Evolutionary conservation across 2,329 filamentous ascomycete genomes (phyloP), one percentile per base, ranked within the genome.

Genomic region (Aspergillus flavus): DNA sequence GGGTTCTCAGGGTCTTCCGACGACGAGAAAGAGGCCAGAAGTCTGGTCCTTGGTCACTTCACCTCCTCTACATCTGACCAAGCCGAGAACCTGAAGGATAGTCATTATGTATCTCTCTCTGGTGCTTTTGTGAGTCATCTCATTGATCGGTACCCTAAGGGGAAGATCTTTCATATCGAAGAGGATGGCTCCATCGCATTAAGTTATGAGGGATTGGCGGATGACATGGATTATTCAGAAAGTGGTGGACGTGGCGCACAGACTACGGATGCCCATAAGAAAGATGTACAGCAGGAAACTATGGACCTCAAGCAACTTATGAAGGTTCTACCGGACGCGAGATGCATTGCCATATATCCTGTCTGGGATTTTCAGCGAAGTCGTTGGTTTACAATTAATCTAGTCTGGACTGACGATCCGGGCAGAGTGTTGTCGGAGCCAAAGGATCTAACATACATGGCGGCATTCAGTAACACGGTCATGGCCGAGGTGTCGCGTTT

Each of bases 281-380:
- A 63, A 7, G 60, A 66, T 10, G 34, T 61, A 11, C 58, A 57
- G 12, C 56, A 65, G 52, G 64, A 67, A 10, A 62, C 61, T 2
- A 57, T 64, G 36, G 65, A 66, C 19, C 67, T 69, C 39, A 64
- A 62, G 23, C 56, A 66, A 14, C 61, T 69, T 16, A 60, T 55
- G 23, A 58, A 59, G 21, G 41, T 65, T 7, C 39, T 65, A 3
- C 68, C 69, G 0, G 53, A 57, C 12, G 68, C 69, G 19, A 61
- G 66, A 58, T 69, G 69, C 53, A 68, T 75, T 36, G 54, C 68
- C 12, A 69, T 73, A 28, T 68, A 68, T 7, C 73, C 73, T 1
- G 54, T 75, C 9, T 75, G 73, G 73, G 71, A 75, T 57, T 74
- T 66, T 10, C 68, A 71, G 28, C 69, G 68, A 39, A 58, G 63